Percentiles rank a stretch among this genome's conserved stretches.
Conservation (phyloP, 768 basidiomycete genomes). For the Lactarius psammicola region DNA sequence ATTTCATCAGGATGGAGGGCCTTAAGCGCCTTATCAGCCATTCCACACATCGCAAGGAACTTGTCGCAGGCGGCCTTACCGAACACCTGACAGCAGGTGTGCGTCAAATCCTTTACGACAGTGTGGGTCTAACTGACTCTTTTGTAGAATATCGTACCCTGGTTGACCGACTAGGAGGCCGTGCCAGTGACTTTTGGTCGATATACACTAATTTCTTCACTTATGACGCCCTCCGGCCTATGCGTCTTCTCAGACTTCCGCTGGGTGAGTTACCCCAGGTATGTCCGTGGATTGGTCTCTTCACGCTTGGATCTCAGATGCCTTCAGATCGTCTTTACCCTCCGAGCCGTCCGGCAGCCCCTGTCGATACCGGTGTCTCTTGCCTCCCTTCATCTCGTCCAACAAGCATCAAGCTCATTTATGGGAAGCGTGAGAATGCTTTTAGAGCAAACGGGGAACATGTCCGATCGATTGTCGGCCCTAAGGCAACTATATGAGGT, state of each 20-base stretch:
- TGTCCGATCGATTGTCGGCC: slow-evolving; percentile 51
- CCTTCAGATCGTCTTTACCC: slow-evolving; percentile 28
- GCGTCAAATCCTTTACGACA: background rate
- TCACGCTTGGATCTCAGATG: background rate
- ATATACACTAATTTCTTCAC: background rate
- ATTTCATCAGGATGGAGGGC: slow-evolving; percentile 65
- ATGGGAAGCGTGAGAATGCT: slow-evolving; percentile 47
- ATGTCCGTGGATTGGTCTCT: background rate
- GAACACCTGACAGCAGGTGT: slow-evolving; percentile 54
- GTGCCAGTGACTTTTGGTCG: slow-evolving; percentile 23
- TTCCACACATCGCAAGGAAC: slow-evolving; percentile 62
- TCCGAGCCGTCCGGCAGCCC: slow-evolving; percentile 29
- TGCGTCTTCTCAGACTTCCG: slow-evolving; percentile 12
- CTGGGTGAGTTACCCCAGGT: slow-evolving; percentile 26
- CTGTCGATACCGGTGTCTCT: slow-evolving; percentile 28
- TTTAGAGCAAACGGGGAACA: slow-evolving; percentile 52
- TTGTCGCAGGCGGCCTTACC: slow-evolving; percentile 64
- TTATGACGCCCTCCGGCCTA: background rate
- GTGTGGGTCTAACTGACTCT: background rate
- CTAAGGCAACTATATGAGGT: slow-evolving; percentile 68
- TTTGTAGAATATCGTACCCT: slow-evolving; percentile 20
- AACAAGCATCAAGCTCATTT: slow-evolving; percentile 53
- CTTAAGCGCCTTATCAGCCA: slow-evolving; percentile 55
- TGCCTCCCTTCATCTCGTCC: slow-evolving; percentile 47
- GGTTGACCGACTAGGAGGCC: slow-evolving; percentile 21